Evolutionary conservation across 805 yeast genomes (phyloP).

Genomic region (Yarrowia deformans): DNA sequence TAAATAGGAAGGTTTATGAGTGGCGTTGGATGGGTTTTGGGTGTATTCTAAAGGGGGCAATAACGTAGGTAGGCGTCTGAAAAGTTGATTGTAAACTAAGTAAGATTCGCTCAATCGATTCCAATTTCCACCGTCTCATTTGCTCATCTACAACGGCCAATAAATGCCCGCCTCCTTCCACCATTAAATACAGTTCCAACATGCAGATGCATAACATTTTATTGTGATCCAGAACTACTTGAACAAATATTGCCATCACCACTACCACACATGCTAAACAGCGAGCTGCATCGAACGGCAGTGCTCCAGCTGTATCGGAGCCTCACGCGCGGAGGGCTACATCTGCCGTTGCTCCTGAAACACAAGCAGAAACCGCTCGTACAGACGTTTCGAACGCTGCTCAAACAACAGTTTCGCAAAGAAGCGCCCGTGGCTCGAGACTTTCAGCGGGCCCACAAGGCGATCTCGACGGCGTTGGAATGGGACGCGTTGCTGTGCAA

Average conservation of each 20-base stretch:
- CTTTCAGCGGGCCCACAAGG: background rate
- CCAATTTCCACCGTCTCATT: background rate
- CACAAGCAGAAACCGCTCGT: background rate
- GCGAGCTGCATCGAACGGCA: slow-evolving; percentile 10
- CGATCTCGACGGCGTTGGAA: background rate
- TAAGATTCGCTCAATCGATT: background rate
- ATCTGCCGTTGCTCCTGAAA: slow-evolving; percentile 1
- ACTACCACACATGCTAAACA: background rate
- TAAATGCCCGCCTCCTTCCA: background rate
- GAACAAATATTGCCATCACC: background rate
- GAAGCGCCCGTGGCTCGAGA: background rate
- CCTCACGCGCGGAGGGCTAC: background rate
- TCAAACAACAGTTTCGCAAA: background rate
- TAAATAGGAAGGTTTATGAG: background rate
- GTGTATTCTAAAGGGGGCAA: too few relatives aligned
- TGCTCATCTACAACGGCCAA: background rate
- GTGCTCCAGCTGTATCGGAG: slow-evolving; percentile 14
- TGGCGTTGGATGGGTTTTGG: background rate
- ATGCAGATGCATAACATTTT: background rate
- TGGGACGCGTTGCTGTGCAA: background rate
- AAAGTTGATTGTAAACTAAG: too few relatives aligned
- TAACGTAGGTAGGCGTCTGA: too few relatives aligned
- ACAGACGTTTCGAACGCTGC: background rate
- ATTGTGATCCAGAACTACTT: background rate
- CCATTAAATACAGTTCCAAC: slow-evolving; percentile 1